These are phyloP conservation scores for Trichophyton schoenleinii DNA, from an alignment of 2,329 filamentous ascomycete species.

Conservation along the genomic window DNA sequence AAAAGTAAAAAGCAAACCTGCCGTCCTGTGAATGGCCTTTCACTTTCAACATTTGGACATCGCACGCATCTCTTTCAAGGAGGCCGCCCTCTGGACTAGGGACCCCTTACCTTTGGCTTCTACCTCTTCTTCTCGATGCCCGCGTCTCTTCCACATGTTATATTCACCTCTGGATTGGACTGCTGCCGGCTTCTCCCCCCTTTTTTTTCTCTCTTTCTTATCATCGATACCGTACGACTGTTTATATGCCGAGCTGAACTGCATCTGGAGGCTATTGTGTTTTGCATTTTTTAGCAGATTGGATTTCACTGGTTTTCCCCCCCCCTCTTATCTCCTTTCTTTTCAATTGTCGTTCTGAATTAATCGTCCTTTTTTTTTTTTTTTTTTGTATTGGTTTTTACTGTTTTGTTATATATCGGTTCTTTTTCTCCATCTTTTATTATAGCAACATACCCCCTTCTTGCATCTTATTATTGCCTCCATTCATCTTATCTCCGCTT, in stretches of 20 bases:
- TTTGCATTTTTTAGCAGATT: slow-evolving; percentile 5
- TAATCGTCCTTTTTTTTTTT: not conserved
- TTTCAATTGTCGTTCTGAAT: not conserved
- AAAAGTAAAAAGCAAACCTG: not conserved
- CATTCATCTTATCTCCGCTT: not conserved
- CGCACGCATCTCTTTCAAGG: slow-evolving; percentile 2
- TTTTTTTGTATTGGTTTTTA: not conserved
- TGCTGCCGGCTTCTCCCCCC: not conserved
- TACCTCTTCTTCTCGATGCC: not conserved
- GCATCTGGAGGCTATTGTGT: slow-evolving; percentile 7
- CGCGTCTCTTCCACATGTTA: not conserved
- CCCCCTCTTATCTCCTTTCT: not conserved
- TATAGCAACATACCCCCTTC: not conserved
- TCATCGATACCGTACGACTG: not conserved
- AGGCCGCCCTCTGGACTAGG: slow-evolving; percentile 6
- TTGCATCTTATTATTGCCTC: not conserved
- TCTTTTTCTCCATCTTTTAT: not conserved
- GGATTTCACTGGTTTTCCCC: not conserved
- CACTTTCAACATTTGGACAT: not conserved
- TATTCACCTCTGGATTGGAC: not conserved
- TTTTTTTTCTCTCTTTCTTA: not conserved
- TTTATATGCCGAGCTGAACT: not conserved
- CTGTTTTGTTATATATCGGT: not conserved
- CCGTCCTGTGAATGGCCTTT: not conserved
- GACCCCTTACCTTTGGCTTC: not conserved